Base-by-base conservation (phyloP, 352 stramenopile species). In the Globisporangium acanthophoron region DNA sequence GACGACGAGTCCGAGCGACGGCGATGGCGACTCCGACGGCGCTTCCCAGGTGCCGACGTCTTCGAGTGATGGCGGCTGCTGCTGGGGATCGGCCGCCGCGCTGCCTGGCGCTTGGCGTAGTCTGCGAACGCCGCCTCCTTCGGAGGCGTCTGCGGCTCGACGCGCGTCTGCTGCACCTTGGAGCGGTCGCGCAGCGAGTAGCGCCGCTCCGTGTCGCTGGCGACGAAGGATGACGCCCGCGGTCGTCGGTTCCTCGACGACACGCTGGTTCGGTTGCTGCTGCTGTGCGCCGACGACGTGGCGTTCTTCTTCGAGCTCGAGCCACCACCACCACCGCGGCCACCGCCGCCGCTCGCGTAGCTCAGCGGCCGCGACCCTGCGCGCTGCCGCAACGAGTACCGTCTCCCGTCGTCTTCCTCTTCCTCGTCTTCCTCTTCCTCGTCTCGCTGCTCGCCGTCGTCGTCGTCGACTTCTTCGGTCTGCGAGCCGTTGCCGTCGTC, bases 161-260 rank as follows among this genome's bases (percentile, higher is more conserved):
- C 39, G 33, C 73, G 68, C 58, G 24, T 37, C 21, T 85, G 72
- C 37, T 84, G 70, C 11, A 78, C 74, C 67, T 92, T 93, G 0
- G 78, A 80, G 11, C 84, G 81, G 71, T 92, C 70, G 18, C 84
- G 76, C 15, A 93, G 67, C 7, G 74, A 85, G 60, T 93, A 93
- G 18, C 84, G 79, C 3, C 63, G 68, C 27, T 67, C 70, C 41
- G 52, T 69, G 9, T 67, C 69, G 21, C 68, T 66, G 16, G 59
- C 46, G 27, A 69, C 31, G 40, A 69, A 69, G 1, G 67, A 58
- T 39, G 47, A 46, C 15, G 44, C 27, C 3, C 53, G 58, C 65
- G 18, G 53, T 61, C 5, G 40, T 13, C 60, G 49, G 9, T 11
- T 54, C 5, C 47, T 27, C 27, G 31, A 4, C 16, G 47, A 15